phyloP scores from a whole-genome alignment of 495 filamentous ascomycete genomes.

The Evansstolkia leycettana region DNA sequence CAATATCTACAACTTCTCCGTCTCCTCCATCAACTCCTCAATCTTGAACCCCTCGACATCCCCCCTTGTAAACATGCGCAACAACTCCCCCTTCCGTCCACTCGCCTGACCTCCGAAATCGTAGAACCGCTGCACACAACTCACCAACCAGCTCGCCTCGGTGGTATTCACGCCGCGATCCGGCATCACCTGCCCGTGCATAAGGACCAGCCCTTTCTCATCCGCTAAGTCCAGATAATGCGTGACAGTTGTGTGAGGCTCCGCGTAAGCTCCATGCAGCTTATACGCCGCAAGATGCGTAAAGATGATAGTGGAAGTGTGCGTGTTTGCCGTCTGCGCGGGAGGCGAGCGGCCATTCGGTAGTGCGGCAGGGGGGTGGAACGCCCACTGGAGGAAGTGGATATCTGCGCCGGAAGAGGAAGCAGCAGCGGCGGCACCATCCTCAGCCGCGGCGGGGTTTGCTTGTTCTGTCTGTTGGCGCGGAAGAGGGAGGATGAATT shows the following conservation, averaged over 20 bases:
- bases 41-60: conserved; percentile 63
- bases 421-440: conserved; percentile 1
- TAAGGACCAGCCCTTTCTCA: conserved; percentile 63
- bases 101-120: conserved; percentile 44
- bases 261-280: conserved; percentile 73
- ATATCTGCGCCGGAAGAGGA: conserved; percentile 26
- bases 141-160: conserved; percentile 79
- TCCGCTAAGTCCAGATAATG: conserved; percentile 71
- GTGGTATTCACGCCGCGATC: conserved; percentile 64
- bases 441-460: conserved; percentile 12
- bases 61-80: conserved; percentile 72
- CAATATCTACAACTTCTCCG: conserved; percentile 49
- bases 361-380: conserved; percentile 80
- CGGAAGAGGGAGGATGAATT: conserved; percentile 85
- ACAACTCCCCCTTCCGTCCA: conserved; percentile 45
- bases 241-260: conserved; percentile 86
- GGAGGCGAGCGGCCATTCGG: conserved; percentile 43
- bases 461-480: conserved; percentile 34
- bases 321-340: conserved; percentile 26
- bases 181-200: conserved; percentile 69
- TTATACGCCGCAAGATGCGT: conserved; percentile 88
- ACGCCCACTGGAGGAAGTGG: conserved; percentile 47
- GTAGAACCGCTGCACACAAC: conserved; percentile 93
- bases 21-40: conserved; percentile 74
- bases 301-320: conserved; percentile 76